Evolutionary conservation across 179 eudicot species (phyloP).

Genomic region (Camellia oleifera): DNA sequence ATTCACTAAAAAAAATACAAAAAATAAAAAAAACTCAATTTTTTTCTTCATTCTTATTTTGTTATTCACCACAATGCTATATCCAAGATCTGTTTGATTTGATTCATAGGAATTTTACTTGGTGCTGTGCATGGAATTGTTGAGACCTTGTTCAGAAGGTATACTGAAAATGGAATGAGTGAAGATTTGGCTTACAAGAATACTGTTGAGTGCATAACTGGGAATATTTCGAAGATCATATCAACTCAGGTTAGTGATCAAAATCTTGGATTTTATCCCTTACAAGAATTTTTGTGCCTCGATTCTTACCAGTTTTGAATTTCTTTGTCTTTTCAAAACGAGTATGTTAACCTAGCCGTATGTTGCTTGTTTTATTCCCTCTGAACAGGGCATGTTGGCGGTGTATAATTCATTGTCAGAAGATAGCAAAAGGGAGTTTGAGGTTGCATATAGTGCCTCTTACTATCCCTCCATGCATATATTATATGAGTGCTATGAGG

Average conservation of each 20-base stretch:
- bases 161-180: conserved; percentile 82
- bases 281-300: neutral
- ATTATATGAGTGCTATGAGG: conserved; percentile 95
- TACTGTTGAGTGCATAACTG: conserved; percentile 95
- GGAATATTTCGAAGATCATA: conserved; percentile 81
- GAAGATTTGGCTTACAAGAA: conserved; percentile 94
- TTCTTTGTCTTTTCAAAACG: neutral
- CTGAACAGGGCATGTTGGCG: conserved; percentile 80
- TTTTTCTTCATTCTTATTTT: neutral
- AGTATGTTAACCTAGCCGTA: neutral
- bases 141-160: conserved; percentile 90
- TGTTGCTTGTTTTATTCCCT: conserved; percentile 7
- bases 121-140: conserved; percentile 99
- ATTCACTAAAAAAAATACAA: too few species aligned
- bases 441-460: conserved; percentile 92
- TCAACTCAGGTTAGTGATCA: conserved; percentile 66
- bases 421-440: conserved; percentile 80
- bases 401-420: conserved; percentile 77
- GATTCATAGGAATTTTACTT: conserved; percentile 68
- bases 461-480: conserved; percentile 96
- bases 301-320: neutral
- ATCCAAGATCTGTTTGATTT: neutral
- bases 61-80: neutral
- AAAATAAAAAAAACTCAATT: too few species aligned
- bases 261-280: neutral